Base-by-base conservation (phyloP, 2,329 filamentous ascomycete genomes). In the Fusarium sp. region DNA sequence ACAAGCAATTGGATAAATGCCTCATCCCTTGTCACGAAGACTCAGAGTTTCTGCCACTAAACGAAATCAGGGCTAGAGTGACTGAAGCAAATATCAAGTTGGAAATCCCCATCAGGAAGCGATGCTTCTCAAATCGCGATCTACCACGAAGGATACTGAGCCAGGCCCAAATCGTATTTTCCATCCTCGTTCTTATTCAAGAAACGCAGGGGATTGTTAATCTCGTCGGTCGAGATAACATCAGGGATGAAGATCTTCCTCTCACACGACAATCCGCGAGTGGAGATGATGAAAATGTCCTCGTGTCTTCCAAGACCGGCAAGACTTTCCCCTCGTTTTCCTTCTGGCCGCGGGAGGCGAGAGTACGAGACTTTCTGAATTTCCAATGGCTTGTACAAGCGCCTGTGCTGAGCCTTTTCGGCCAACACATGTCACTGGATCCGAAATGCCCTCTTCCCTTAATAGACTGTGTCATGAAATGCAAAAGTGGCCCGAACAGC, bases 351-450 rank as follows among this genome's bases (percentile, higher is more conserved):
- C 45, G 59, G 9, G 41, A 59, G 26, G 45, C 26, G 2, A 51
- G 33, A 20, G 47, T 73, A 18, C 33, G 31, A 26, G 39, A 33
- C 6, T 74, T 73, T 57, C 51, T 73, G 6, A 45, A 36, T 1
- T 56, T 36, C 8, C 72, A 74, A 22, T 74, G 72, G 72, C n/a
- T 61, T 2, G 70, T 73, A 12, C 70, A 65, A 22, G 51, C 70
- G 4, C 72, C 72, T 7, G 45, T 74, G 6, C 50, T 74, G n/a
- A 38, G 48, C 3, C 9, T 20, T 8, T 22, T 33, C 11, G 61
- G 70, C 4, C 11, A 33, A 7, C 63, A 71, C 11, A n/a, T 63
- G 16, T 22, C 18, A 3, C 39, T 74, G 11, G 22, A 62, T 2
- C 15, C 58, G 4, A 59, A 38, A 8, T 61, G 61, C 14, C 28